phyloP scores from a whole-genome alignment of 2,329 filamentous ascomycete genomes.

The Elsinoe ampelina region DNA sequence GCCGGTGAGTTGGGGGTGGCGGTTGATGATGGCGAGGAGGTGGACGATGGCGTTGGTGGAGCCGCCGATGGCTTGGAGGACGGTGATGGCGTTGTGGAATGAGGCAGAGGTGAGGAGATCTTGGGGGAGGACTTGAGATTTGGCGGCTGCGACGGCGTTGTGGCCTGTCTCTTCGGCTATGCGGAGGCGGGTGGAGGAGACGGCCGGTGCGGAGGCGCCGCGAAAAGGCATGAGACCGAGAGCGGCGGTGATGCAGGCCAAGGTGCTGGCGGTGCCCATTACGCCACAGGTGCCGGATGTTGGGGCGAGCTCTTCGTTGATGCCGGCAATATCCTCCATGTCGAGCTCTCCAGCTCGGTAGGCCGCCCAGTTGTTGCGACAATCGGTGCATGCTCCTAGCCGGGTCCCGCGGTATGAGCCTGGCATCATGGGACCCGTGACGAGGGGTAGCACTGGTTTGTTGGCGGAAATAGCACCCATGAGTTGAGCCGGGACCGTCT shows the following conservation, averaged over 20 bases:
- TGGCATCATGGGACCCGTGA: constrained; percentile 68
- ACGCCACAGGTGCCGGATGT: constrained; percentile 51
- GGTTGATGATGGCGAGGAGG: constrained; percentile 39
- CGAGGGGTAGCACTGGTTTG: constrained; percentile 58
- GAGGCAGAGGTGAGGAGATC: constrained; percentile 38
- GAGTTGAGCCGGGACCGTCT: constrained; percentile 62
- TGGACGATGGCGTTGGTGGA: constrained; percentile 38
- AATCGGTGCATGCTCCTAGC: constrained; percentile 67
- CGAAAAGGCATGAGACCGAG: constrained; percentile 45
- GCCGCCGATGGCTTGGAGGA: constrained; percentile 37
- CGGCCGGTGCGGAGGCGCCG: constrained; percentile 45
- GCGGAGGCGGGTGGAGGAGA: constrained; percentile 42
- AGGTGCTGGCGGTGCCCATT: constrained; percentile 50
- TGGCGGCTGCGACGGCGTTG: constrained; percentile 38
- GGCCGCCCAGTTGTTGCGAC: constrained; percentile 62
- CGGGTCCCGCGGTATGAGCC: constrained; percentile 55
- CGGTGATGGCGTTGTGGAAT: constrained; percentile 39
- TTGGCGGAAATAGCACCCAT: constrained; percentile 70
- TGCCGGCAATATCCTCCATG: constrained; percentile 59
- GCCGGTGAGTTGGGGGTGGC: constrained; percentile 40
- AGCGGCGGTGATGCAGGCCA: constrained; percentile 45
- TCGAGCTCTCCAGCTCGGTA: constrained; percentile 58
- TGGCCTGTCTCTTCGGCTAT: constrained; percentile 47
- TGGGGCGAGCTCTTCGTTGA: constrained; percentile 65
- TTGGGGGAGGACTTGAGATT: constrained; percentile 33